Evolutionary conservation across 2,329 filamentous ascomycete genomes (phyloP).

Genomic region (Ceratocystiopsis sp.): DNA sequence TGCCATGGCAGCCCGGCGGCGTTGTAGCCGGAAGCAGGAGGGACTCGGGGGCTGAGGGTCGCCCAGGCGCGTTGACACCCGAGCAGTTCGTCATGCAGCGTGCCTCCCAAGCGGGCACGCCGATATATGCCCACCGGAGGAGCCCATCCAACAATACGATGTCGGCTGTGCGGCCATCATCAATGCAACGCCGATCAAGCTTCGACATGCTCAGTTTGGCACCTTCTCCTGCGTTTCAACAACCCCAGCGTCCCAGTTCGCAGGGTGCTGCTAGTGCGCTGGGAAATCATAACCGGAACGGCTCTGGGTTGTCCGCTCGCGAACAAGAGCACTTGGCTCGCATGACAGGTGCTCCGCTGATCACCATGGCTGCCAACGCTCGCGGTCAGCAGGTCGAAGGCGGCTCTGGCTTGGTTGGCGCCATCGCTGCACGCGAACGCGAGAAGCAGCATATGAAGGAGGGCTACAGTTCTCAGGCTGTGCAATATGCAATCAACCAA

Average conservation of each 20-base stretch:
- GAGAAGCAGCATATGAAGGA: conserved; percentile 58
- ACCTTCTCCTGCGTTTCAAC: conserved; percentile 25
- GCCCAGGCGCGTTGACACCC: conserved; percentile 36
- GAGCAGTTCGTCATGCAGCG: conserved; percentile 77
- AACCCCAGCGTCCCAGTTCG: conserved; percentile 35
- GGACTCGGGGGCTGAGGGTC: conserved; percentile 25
- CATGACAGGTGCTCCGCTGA: conserved; percentile 59
- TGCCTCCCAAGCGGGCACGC: conserved; percentile 36
- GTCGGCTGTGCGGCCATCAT: conserved; percentile 23
- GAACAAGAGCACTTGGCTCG: conserved; percentile 83
- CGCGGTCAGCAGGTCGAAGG: conserved; percentile 32
- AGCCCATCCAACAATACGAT: conserved; percentile 36
- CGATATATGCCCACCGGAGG: conserved; percentile 43
- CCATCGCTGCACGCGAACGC: conserved; percentile 63
- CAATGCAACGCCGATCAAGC: conserved; percentile 23
- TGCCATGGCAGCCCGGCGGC: conserved; percentile 66
- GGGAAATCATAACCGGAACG: conserved; percentile 11
- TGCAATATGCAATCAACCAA: conserved; percentile 56
- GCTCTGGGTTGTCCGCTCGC: conserved; percentile 48
- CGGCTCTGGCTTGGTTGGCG: conserved; percentile 52
- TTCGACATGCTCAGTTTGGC: conserved; percentile 20
- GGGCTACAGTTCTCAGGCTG: conserved; percentile 50
- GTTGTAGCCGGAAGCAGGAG: conserved; percentile 21
- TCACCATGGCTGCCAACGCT: conserved; percentile 44
- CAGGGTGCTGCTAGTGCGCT: conserved; percentile 37